Conservation (phyloP, 164 flowering plant species). For the Tinospora cordifolia region DNA sequence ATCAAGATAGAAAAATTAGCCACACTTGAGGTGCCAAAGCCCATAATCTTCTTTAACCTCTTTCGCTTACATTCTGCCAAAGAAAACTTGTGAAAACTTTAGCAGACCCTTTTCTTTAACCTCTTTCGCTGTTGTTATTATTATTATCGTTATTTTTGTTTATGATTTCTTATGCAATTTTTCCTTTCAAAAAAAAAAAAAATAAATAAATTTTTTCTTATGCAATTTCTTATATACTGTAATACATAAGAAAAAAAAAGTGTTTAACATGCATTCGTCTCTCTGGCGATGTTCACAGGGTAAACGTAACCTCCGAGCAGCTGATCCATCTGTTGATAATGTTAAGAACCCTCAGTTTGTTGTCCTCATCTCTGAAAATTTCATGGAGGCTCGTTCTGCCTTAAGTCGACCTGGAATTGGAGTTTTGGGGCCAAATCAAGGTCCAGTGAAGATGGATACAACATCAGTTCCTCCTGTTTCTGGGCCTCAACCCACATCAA, state of each 20-base stretch:
- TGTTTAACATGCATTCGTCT: not conserved
- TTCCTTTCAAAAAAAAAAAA: too few relatives aligned
- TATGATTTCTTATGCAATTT: not conserved
- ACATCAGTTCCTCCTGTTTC: slow-evolving; percentile 46
- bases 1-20: too few relatives aligned
- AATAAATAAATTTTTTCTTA: too few relatives aligned
- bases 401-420: slow-evolving; percentile 61
- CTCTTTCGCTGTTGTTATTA: too few relatives aligned
- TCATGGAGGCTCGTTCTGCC: slow-evolving; percentile 84
- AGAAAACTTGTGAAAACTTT: not conserved
- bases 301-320: slow-evolving; percentile 54
- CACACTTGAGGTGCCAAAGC: too few relatives aligned
- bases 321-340: slow-evolving; percentile 63
- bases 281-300: slow-evolving; percentile 40
- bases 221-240: not conserved
- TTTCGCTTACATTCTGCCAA: too few relatives aligned
- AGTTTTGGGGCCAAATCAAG: slow-evolving; percentile 48
- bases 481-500: slow-evolving; percentile 50
- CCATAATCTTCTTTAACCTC: too few relatives aligned
- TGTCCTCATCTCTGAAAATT: slow-evolving; percentile 70
- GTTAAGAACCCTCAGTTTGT: slow-evolving; percentile 62
- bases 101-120: not conserved
- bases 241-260: not conserved
- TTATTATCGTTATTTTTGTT: not conserved
- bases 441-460: slow-evolving; percentile 56